Conservation (phyloP, 1,139 yeast species). For the Sugiyamaella neomexicana region DNA sequence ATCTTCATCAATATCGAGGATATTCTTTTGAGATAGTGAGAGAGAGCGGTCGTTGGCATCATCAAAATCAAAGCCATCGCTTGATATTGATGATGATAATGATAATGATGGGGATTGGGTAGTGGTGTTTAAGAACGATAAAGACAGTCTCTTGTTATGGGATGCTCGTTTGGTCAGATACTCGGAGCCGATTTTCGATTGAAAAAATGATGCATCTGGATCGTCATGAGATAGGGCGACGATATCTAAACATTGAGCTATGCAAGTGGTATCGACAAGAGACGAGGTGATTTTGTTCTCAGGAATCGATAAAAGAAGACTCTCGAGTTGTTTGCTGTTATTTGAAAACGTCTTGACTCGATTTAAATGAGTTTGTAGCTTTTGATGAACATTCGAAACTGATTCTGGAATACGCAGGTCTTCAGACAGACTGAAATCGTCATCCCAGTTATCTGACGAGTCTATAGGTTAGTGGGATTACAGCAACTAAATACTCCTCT, state of each 20-base stretch:
- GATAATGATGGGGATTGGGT: neutral
- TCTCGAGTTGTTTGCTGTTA: constrained; percentile 25
- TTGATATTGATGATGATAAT: neutral
- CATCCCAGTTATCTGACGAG: constrained; percentile 32
- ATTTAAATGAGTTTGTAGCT: constrained; percentile 25
- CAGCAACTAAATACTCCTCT: no score
- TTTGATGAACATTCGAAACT: constrained; percentile 17
- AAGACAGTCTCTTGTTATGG: constrained; percentile 8
- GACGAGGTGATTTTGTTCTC: constrained; percentile 13
- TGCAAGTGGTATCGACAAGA: constrained; percentile 16
- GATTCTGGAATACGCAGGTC: constrained; percentile 24
- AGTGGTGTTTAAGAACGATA: constrained; percentile 3
- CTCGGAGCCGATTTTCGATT: constrained; percentile 23
- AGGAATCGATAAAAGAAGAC: constrained; percentile 25
- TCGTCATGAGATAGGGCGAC: constrained; percentile 31
- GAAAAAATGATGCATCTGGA: constrained; percentile 24
- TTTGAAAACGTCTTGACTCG: constrained; percentile 27
- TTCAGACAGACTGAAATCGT: constrained; percentile 28
- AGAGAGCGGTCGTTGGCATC: neutral
- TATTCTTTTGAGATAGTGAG: constrained; percentile 1
- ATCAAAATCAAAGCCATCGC: constrained; percentile 3
- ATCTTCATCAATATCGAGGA: constrained; percentile 16
- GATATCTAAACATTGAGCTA: constrained; percentile 27
- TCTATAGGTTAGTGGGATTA: constrained; percentile 1
- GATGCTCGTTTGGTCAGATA: constrained; percentile 17